Evolutionary conservation across 257 asterid genomes (phyloP), one percentile per base, ranked within the genome.

Genomic region (Cruciata laevipes): DNA sequence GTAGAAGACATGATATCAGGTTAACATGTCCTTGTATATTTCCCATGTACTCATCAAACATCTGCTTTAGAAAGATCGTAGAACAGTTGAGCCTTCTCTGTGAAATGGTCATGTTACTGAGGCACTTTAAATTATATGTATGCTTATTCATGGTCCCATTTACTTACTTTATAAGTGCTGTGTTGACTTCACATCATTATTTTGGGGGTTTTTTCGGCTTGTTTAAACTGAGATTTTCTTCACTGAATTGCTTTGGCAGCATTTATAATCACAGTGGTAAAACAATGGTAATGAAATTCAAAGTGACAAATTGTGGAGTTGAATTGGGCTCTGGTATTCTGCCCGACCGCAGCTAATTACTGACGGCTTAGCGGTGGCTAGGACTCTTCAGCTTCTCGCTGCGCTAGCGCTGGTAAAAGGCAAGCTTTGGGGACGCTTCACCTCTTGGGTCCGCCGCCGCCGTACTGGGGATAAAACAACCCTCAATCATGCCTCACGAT

Each of bases 201-300:
- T 49, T 16, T 17, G 64, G 51, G 12, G 7, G 18, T 13, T 37
- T 18, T 14, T n/a, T 27, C n/a, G 58, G 21, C 18, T 63, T 37
- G 30, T 31, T 27, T 61, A 38, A 44, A 69, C 61, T 62, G 38
- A 27, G 27, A 55, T 24, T 33, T 30, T 61, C 7, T 27, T 8
- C 1, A 59, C 13, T 30, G 20, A 3, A 10, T 52, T 60, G 40
- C 69, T 35, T 71, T 67, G 74, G 73, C 85, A 81, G 85, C 68
- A 81, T 81, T 32, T 81, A 81, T 49, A 81, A 81, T 70, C 81
- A 78, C 33, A 25, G 64, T 38, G n/a, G n/a, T n/a, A n/a, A n/a
- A n/a, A n/a, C n/a, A n/a, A n/a, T n/a, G n/a, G n/a, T n/a, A n/a
- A n/a, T n/a, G n/a, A n/a, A n/a, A n/a, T n/a, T n/a, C n/a, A n/a